Percentiles rank a stretch among this genome's conserved stretches.
These are phyloP conservation scores for Alternaria sp. DNA, from an alignment of 2,329 filamentous ascomycete genomes.

Conservation along the genomic window DNA sequence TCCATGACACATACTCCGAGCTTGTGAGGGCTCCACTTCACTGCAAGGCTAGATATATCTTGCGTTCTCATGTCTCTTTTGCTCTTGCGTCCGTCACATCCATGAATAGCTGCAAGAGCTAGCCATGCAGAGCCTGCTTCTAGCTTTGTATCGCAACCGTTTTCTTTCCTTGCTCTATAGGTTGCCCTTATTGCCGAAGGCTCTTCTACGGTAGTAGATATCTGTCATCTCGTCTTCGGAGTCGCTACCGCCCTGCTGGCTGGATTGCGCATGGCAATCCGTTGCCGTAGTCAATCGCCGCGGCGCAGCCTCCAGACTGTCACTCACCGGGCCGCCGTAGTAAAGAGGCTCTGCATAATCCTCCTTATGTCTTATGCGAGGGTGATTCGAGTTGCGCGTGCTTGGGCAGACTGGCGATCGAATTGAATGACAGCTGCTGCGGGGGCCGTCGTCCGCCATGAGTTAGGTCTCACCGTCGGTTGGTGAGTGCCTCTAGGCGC, in stretches of 20 bases:
- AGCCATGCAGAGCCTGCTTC: neutral
- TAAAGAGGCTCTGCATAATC: neutral
- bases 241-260: neutral
- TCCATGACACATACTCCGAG: neutral
- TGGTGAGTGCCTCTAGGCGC: neutral
- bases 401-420: neutral
- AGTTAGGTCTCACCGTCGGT: neutral
- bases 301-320: neutral
- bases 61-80: neutral
- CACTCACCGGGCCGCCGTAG: neutral
- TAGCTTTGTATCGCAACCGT: neutral
- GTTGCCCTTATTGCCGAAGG: neutral
- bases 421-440: neutral
- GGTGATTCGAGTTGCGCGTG: neutral
- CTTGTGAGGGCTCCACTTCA: neutral
- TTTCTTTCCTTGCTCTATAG: neutral
- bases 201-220: neutral
- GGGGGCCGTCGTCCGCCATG: neutral
- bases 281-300: neutral
- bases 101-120: neutral
- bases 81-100: neutral
- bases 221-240: neutral
- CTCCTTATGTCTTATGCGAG: neutral
- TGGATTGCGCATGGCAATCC: neutral
- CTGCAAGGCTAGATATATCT: neutral